Base-by-base conservation (phyloP, 2,329 filamentous ascomycete genomes). In the Dactylellina haptotyla region DNA sequence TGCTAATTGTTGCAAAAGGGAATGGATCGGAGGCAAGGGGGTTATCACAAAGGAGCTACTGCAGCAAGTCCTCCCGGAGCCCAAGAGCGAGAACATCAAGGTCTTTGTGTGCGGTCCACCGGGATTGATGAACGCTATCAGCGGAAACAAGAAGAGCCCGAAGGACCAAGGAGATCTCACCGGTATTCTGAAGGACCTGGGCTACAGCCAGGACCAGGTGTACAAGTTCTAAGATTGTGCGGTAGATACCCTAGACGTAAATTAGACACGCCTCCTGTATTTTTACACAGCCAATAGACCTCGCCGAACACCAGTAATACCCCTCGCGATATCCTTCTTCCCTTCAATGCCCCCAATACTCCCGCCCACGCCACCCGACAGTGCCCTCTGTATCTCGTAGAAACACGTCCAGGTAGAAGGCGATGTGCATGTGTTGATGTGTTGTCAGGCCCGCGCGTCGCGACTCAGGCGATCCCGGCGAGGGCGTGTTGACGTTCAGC, bases 31-130 rank as follows among this genome's bases (percentile, higher is more conserved):
- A 77, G 87, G 85, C 79, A 91, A 88, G 81, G 95, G 95, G 75
- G 89, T 85, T 84, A 90, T 99, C 80, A 91, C 83, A 82, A 96
- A 97, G 86, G 93, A 97, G 76, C 85, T 98, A 67, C 84, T 99
- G 79, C 97, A 98, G 89, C 94, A 91, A 56, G 93, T 97, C 8
- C 86, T 98, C 12, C 95, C 95, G 9, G 93, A 96, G 83, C 93
- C 95, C 75, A 95, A 95, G 86, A 86, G 87, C 78, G 90, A 90
- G 76, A 95, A 97, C 83, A 89, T 97, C 84, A 98, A 98, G 88
- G 82, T 98, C 75, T 98, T 99, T 79, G 92, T 99, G 37, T 98
- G 94, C 82, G 70, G 57, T 18, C 73, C 73, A n/a, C 70, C 73
- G 0, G 64, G 64, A 1, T 30, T 70, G 48, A 65, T 69, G 88